A percentile compares a stretch with the other conserved stretches of the same genome.
phyloP scores from a whole-genome alignment of 129 eudicot genomes.

The Lonicera japonica region DNA sequence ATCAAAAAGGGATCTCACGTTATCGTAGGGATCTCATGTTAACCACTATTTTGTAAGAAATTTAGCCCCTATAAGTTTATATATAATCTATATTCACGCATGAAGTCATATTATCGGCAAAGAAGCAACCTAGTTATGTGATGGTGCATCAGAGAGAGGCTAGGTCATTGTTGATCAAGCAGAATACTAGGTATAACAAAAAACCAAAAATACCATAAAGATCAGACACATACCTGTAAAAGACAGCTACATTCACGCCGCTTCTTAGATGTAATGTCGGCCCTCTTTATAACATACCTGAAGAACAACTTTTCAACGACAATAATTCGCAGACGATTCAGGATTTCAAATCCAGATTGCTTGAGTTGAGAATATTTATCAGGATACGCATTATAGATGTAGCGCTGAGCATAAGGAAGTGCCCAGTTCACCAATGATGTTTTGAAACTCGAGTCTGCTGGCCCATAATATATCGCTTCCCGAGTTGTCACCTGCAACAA shows the following conservation, averaged over 20 bases:
- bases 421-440: constrained; percentile 58
- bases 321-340: constrained; percentile 37
- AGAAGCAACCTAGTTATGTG: neutral
- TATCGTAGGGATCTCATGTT: too few species aligned
- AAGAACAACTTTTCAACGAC: constrained; percentile 74
- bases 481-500: constrained; percentile 61
- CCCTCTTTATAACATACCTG: constrained; percentile 52
- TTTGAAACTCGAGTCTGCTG: constrained; percentile 42
- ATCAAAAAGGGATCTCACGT: too few species aligned
- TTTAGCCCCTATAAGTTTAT: too few species aligned
- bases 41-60: too few species aligned
- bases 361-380: constrained; percentile 52
- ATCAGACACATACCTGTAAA: constrained; percentile 22
- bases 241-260: constrained; percentile 54
- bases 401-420: constrained; percentile 92
- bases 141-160: too few species aligned
- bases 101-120: neutral
- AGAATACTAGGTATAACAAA: too few species aligned
- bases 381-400: constrained; percentile 44
- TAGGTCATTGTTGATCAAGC: too few species aligned
- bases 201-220: neutral
- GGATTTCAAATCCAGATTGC: constrained; percentile 45
- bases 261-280: constrained; percentile 47
- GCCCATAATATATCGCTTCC: constrained; percentile 62
- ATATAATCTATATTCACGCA: neutral